phyloP scores from a whole-genome alignment of 2,329 filamentous ascomycete genomes.

The Aspergillus sp. region DNA sequence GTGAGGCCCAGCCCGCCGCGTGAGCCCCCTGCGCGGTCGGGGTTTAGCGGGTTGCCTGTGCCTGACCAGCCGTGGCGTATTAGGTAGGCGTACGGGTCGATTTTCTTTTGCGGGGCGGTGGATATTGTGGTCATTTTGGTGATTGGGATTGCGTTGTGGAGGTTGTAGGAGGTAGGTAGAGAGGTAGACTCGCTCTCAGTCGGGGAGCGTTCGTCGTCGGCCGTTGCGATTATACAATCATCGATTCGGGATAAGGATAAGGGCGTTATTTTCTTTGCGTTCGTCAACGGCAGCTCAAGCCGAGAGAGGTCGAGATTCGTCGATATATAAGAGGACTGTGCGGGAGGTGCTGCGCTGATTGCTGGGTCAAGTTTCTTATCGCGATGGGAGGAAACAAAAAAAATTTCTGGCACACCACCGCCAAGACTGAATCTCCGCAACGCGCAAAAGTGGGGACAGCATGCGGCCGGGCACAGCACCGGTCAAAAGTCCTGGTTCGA shows the following conservation, averaged over 20 bases:
- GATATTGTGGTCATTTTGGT: background rate
- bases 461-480: background rate
- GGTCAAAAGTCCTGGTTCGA: background rate
- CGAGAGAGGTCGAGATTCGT: background rate
- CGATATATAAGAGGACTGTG: background rate
- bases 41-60: slow-evolving; percentile 83
- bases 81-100: slow-evolving; percentile 85
- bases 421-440: background rate
- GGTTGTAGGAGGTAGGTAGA: no score
- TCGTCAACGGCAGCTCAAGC: no score
- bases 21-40: slow-evolving; percentile 51
- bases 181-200: no score
- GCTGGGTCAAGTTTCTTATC: background rate
- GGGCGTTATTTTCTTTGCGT: no score
- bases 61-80: slow-evolving; percentile 89
- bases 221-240: background rate
- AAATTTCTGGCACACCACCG: background rate
- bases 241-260: background rate
- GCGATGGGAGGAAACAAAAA: background rate
- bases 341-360: background rate
- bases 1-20: slow-evolving; percentile 75
- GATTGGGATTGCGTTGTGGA: background rate
- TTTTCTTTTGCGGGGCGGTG: slow-evolving; percentile 41
- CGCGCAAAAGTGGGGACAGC: background rate
- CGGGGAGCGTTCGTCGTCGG: background rate